phyloP scores from a whole-genome alignment of 306 rosid species.

The Nissolia schottii region DNA sequence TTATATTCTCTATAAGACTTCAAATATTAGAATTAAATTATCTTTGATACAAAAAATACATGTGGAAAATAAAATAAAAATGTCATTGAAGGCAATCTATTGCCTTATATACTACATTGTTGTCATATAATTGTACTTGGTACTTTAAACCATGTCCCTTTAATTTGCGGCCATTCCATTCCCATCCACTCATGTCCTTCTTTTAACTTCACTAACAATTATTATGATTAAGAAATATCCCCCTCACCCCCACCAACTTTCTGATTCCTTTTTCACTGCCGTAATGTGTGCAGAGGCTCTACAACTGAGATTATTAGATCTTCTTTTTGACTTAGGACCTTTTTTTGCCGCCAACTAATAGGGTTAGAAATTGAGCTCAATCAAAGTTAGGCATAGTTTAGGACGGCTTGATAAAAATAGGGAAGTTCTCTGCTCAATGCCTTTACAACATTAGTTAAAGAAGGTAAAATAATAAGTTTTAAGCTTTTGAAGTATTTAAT shows the following conservation, averaged over 20 bases:
- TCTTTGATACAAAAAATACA: too few species aligned
- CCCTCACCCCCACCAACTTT: too few species aligned
- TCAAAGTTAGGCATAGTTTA: neutral
- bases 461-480: too few species aligned
- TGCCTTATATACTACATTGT: slow-evolving; percentile 24
- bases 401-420: neutral
- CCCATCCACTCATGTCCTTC: slow-evolving; percentile 8
- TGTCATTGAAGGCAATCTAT: too few species aligned
- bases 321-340: neutral
- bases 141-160: slow-evolving; percentile 6
- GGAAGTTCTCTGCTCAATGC: too few species aligned
- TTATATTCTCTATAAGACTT: too few species aligned
- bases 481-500: too few species aligned
- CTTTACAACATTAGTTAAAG: too few species aligned
- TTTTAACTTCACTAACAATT: neutral
- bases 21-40: too few species aligned
- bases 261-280: neutral
- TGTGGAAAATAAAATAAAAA: too few species aligned
- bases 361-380: neutral
- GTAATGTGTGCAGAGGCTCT: slow-evolving; percentile 22
- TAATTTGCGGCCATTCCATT: slow-evolving; percentile 9
- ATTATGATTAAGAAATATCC: neutral
- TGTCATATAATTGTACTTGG: slow-evolving; percentile 25
- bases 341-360: neutral
- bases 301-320: neutral